Evolutionary conservation across 805 yeast species (phyloP).

Genomic region (Barnettozyma sucrosica): DNA sequence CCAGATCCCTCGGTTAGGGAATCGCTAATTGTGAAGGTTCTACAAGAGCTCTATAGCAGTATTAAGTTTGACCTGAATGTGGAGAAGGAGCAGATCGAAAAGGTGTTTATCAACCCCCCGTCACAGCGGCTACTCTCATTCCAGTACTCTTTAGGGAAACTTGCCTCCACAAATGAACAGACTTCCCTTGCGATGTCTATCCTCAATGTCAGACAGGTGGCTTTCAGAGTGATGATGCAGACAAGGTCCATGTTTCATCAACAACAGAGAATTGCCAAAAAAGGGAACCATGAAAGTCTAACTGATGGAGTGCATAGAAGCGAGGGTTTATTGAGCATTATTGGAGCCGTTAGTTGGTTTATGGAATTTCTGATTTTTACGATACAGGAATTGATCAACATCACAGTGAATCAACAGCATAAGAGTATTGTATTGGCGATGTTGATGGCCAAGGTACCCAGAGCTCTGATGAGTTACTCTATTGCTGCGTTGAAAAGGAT

Average conservation of each 20-base stretch:
- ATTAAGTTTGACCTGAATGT: slow-evolving; percentile 67
- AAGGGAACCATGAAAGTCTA: slow-evolving; percentile 32
- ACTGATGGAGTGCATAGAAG: slow-evolving; percentile 53
- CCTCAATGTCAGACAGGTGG: slow-evolving; percentile 61
- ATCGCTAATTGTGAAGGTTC: slow-evolving; percentile 36
- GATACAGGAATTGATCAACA: slow-evolving; percentile 63
- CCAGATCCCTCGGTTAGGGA: slow-evolving; percentile 23
- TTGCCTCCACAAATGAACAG: slow-evolving; percentile 15
- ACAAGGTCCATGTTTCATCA: slow-evolving; percentile 58
- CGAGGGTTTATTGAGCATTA: slow-evolving; percentile 53
- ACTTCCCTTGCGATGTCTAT: slow-evolving; percentile 41
- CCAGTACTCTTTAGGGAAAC: slow-evolving; percentile 59
- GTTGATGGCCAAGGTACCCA: slow-evolving; percentile 61
- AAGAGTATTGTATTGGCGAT: slow-evolving; percentile 49
- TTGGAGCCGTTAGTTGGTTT: slow-evolving; percentile 86
- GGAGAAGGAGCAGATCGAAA: slow-evolving; percentile 69
- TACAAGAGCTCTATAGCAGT: slow-evolving; percentile 69
- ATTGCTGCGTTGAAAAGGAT: slow-evolving; percentile 62
- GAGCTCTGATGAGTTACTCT: slow-evolving; percentile 61
- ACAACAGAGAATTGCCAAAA: slow-evolving; percentile 52
- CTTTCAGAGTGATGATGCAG: slow-evolving; percentile 63
- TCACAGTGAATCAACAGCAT: slow-evolving; percentile 23
- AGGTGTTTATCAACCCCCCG: slow-evolving; percentile 69
- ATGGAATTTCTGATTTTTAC: slow-evolving; percentile 68
- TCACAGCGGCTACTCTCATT: slow-evolving; percentile 66